Conservation (phyloP, 352 stramenopile genomes). For the Saprolegnia diclina region DNA sequence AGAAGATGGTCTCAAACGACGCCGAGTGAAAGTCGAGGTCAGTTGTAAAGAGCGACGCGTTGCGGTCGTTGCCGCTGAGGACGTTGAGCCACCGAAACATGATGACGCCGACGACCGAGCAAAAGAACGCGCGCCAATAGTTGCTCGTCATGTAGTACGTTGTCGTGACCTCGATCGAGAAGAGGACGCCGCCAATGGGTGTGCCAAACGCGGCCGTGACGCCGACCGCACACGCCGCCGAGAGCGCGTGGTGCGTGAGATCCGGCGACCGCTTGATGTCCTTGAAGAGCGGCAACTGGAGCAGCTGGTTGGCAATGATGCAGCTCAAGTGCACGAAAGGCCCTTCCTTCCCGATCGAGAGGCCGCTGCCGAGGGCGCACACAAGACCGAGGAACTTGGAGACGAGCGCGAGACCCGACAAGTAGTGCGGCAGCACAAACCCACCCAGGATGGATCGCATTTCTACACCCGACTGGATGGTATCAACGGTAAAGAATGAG, state of each 20-base stretch:
- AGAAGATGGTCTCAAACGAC: slow-evolving; percentile 65
- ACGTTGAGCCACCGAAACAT: slow-evolving; percentile 76
- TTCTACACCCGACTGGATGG: slow-evolving; percentile 29
- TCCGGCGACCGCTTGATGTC: slow-evolving; percentile 55
- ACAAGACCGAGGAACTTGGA: slow-evolving; percentile 64
- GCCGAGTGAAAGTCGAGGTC: slow-evolving; percentile 63
- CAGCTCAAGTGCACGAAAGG: slow-evolving; percentile 76
- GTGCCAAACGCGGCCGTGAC: slow-evolving; percentile 72
- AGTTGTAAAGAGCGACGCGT: slow-evolving; percentile 74
- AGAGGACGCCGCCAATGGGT: slow-evolving; percentile 69
- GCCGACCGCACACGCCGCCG: slow-evolving; percentile 62
- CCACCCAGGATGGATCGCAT: slow-evolving; percentile 73
- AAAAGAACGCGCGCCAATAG: slow-evolving; percentile 88
- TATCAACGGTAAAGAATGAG: neutral
- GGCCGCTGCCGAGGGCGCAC: slow-evolving; percentile 53
- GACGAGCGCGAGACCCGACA: slow-evolving; percentile 49
- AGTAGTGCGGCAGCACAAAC: slow-evolving; percentile 62
- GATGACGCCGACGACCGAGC: slow-evolving; percentile 77
- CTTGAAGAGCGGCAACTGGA: slow-evolving; percentile 49
- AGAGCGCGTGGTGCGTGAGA: slow-evolving; percentile 61
- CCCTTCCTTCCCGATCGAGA: slow-evolving; percentile 74
- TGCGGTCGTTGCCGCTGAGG: slow-evolving; percentile 39
- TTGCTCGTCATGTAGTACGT: slow-evolving; percentile 86
- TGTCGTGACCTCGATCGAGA: slow-evolving; percentile 79
- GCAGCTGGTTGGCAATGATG: slow-evolving; percentile 61